phyloP scores from a whole-genome alignment of 805 yeast genomes.

The Kregervanrija pseudodelftensis region DNA sequence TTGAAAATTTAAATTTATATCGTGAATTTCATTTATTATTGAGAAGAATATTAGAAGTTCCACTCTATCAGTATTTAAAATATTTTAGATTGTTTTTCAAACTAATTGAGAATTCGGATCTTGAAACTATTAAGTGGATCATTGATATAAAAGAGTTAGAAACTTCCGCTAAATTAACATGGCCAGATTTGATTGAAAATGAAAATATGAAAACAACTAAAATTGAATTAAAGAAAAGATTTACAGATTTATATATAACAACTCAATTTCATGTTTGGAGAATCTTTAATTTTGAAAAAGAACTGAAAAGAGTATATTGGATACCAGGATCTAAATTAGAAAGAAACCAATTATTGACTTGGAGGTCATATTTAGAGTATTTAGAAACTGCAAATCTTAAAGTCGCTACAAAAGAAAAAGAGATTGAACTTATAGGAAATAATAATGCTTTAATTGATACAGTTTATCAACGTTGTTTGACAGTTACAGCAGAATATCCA shows the following conservation, averaged over 20 bases:
- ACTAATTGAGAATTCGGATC: slow-evolving; percentile 29
- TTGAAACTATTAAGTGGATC: slow-evolving; percentile 20
- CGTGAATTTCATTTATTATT: slow-evolving; percentile 36
- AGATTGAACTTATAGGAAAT: slow-evolving; percentile 13
- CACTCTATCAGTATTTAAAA: slow-evolving; percentile 44
- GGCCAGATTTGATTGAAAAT: slow-evolving; percentile 19
- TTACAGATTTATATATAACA: slow-evolving; percentile 46
- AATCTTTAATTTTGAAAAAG: slow-evolving; percentile 42
- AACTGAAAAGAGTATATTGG: slow-evolving; percentile 31
- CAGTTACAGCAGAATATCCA: slow-evolving; percentile 37
- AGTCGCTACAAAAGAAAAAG: slow-evolving; percentile 14
- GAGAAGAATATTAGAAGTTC: slow-evolving; percentile 46
- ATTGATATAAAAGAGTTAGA: slow-evolving; percentile 18
- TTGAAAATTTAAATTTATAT: slow-evolving; percentile 21
- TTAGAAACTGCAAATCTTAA: slow-evolving; percentile 33
- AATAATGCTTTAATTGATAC: slow-evolving; percentile 24
- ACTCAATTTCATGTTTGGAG: slow-evolving; percentile 48
- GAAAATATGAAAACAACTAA: slow-evolving; percentile 23
- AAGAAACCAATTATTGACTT: slow-evolving; percentile 43
- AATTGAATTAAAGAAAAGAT: slow-evolving; percentile 37
- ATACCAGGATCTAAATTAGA: slow-evolving; percentile 26
- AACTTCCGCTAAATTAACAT: slow-evolving; percentile 11
- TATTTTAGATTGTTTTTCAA: slow-evolving; percentile 35
- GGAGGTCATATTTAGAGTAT: slow-evolving; percentile 53
- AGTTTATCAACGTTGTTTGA: slow-evolving; percentile 42